Conservation (phyloP, 441 rosid genomes). For the Pelargonium cotyledonis region DNA sequence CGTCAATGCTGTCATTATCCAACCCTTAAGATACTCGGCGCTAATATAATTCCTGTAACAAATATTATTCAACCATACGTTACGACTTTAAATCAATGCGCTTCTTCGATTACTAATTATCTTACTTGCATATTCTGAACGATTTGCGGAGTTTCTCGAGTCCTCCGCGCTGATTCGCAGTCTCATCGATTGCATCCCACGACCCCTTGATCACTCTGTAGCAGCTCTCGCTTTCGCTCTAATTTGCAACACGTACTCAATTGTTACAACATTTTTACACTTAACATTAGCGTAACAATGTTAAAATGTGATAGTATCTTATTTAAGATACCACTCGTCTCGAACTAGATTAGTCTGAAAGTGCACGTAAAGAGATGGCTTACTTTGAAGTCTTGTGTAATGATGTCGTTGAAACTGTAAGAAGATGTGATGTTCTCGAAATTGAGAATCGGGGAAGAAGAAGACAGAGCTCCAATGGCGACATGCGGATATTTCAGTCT, state of each 20-base stretch:
- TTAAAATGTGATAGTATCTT: too few relatives aligned
- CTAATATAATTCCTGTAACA: slow-evolving; percentile 29
- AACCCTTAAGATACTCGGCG: slow-evolving; percentile 20
- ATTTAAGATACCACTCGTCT: too few relatives aligned
- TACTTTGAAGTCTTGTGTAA: slow-evolving; percentile 50
- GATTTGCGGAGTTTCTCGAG: slow-evolving; percentile 34
- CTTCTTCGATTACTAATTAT: background rate
- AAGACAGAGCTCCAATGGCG: slow-evolving; percentile 55
- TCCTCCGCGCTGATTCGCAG: slow-evolving; percentile 27
- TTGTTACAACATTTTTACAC: too few relatives aligned
- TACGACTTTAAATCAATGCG: too few relatives aligned
- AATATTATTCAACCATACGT: background rate
- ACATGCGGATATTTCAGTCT: slow-evolving; percentile 62
- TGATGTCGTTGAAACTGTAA: slow-evolving; percentile 42
- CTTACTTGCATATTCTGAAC: slow-evolving; percentile 50
- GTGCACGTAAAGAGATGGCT: background rate
- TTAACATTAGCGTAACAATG: too few relatives aligned
- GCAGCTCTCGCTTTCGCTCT: slow-evolving; percentile 56
- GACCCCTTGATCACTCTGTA: slow-evolving; percentile 49
- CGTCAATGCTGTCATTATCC: slow-evolving; percentile 36
- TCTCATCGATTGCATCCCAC: slow-evolving; percentile 37
- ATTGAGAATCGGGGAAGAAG: slow-evolving; percentile 60
- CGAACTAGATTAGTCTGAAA: too few relatives aligned
- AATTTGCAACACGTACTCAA: background rate
- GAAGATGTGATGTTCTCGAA: slow-evolving; percentile 44